A percentile compares a stretch with the other conserved stretches of the same genome.
Evolutionary conservation across 192 early-diverging fungal genomes (phyloP).

Genomic region (Backusella liffmaniae): DNA sequence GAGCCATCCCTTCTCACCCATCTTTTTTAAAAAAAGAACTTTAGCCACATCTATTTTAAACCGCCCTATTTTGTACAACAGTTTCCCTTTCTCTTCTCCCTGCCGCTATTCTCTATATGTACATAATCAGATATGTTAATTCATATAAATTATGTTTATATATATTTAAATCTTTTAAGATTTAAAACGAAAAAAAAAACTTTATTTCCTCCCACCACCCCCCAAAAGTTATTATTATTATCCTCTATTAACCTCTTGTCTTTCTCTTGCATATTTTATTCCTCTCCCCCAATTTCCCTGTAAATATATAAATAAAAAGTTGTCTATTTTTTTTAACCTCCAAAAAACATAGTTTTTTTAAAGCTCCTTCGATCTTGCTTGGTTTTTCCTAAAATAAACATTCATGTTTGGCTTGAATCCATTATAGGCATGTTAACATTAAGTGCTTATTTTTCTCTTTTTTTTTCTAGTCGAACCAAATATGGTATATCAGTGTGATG

Average conservation of each 20-base stretch:
- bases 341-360: background rate
- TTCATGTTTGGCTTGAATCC: background rate
- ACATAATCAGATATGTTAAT: background rate
- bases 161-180: background rate
- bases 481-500: background rate
- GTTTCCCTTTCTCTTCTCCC: background rate
- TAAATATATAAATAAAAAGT: constrained; percentile 1
- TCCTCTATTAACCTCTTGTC: background rate
- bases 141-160: background rate
- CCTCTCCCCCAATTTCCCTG: background rate
- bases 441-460: background rate
- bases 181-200: background rate
- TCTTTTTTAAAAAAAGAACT: background rate
- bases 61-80: constrained; percentile 5
- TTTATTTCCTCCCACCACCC: background rate
- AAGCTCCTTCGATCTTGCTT: background rate
- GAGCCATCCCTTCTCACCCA: constrained; percentile 1
- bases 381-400: background rate
- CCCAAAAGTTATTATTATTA: background rate
- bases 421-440: background rate
- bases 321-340: background rate
- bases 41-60: constrained; percentile 8
- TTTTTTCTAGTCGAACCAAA: background rate
- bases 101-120: background rate
- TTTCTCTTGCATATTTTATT: background rate